These are phyloP conservation scores for Naegleria fowleri DNA, from an alignment of 208 protist genomes.

Conservation along the genomic window DNA sequence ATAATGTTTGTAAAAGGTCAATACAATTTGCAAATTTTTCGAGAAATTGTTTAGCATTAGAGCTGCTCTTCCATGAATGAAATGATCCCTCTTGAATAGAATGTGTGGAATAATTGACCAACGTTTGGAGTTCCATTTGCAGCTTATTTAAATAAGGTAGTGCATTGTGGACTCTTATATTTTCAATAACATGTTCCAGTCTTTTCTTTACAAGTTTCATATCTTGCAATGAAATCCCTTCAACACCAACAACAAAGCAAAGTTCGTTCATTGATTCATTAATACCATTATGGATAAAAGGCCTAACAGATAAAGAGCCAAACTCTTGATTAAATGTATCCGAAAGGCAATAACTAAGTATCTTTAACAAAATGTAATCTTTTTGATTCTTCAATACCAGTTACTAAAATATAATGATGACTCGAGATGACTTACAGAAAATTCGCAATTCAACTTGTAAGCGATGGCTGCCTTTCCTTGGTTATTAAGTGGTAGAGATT, in stretches of 20 bases:
- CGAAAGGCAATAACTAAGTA: neutral
- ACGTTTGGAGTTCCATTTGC: neutral
- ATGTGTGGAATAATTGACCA: neutral
- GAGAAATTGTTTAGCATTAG: too few species aligned
- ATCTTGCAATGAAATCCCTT: neutral
- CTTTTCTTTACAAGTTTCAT: neutral
- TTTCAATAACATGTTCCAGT: neutral
- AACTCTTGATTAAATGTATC: neutral
- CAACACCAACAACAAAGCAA: neutral
- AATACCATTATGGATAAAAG: neutral
- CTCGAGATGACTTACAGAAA: neutral
- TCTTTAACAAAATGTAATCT: neutral
- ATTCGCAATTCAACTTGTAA: neutral
- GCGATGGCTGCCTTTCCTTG: neutral
- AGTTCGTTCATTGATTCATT: neutral
- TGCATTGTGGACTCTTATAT: neutral
- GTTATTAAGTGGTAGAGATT: neutral
- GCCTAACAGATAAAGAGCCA: neutral
- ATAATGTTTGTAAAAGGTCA: too few species aligned
- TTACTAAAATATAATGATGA: neutral
- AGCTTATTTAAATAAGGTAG: neutral
- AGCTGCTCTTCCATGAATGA: neutral
- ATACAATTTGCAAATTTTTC: too few species aligned
- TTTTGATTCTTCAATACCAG: neutral
- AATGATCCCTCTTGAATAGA: neutral